Percentiles rank a stretch among this genome's conserved stretches.
Evolutionary conservation across 768 basidiomycete species (phyloP).

Genomic region (Mycena epipterygia): DNA sequence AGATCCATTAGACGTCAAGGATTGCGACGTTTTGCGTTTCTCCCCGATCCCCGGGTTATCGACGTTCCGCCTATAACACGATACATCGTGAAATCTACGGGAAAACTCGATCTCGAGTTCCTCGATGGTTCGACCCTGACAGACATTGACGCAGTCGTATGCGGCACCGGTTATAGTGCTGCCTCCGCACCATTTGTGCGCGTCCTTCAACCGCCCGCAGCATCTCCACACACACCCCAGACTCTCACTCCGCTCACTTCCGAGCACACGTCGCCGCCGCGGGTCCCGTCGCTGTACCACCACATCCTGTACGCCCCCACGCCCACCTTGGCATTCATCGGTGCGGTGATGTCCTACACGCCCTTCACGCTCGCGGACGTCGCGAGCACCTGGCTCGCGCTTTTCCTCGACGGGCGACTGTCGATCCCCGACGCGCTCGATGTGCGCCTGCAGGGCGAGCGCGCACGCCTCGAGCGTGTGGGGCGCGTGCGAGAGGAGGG

Average conservation of each 20-base stretch:
- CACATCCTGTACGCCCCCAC: slow-evolving; percentile 62
- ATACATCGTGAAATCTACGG: slow-evolving; percentile 41
- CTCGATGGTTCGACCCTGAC: slow-evolving; percentile 53
- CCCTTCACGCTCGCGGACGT: slow-evolving; percentile 66
- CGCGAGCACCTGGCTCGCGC: slow-evolving; percentile 61
- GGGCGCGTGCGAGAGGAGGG: slow-evolving; percentile 35
- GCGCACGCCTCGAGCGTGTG: too few species aligned
- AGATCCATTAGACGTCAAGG: slow-evolving; percentile 58
- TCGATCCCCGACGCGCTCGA: slow-evolving; percentile 50
- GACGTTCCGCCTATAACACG: slow-evolving; percentile 57
- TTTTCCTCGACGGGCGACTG: slow-evolving; percentile 53
- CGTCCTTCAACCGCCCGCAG: slow-evolving; percentile 42
- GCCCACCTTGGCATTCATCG: slow-evolving; percentile 62
- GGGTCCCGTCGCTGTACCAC: slow-evolving; percentile 60
- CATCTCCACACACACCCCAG: neutral
- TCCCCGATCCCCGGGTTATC: slow-evolving; percentile 58
- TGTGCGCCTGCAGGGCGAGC: slow-evolving; percentile 54
- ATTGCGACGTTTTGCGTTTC: slow-evolving; percentile 48
- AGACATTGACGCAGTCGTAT: slow-evolving; percentile 58
- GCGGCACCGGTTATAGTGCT: too few species aligned
- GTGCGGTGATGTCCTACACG: slow-evolving; percentile 57
- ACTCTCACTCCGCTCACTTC: slow-evolving; percentile 47
- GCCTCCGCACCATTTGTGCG: slow-evolving; percentile 60
- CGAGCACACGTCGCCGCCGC: slow-evolving; percentile 45
- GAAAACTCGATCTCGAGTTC: slow-evolving; percentile 52